Percentiles rank a stretch among this genome's conserved stretches.
Evolutionary conservation across 768 basidiomycete genomes (phyloP).

Genomic region (Leccinum broughii): DNA sequence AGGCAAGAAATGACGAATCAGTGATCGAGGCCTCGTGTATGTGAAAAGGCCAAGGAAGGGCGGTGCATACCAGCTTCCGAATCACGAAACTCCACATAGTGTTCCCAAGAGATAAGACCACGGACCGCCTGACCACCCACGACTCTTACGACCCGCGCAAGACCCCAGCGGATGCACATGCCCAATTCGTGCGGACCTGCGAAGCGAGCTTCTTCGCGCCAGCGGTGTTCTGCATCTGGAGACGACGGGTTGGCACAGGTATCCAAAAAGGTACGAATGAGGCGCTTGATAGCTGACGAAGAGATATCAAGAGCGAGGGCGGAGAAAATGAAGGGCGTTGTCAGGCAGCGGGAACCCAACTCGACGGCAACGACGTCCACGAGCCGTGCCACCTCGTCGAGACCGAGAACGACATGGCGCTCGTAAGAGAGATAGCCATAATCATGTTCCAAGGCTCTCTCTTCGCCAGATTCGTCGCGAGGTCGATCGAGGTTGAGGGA

Average conservation of each 20-base stretch:
- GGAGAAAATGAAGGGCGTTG: slow-evolving; percentile 91
- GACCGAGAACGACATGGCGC: slow-evolving; percentile 73
- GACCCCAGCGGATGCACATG: slow-evolving; percentile 91
- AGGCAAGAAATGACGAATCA: slow-evolving; percentile 22
- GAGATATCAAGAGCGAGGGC: slow-evolving; percentile 85
- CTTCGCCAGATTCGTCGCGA: slow-evolving; percentile 38
- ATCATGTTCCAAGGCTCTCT: slow-evolving; percentile 43
- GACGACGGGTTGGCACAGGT: slow-evolving; percentile 46
- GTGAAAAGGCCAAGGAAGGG: slow-evolving; percentile 24
- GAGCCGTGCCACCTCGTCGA: slow-evolving; percentile 69
- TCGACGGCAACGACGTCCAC: slow-evolving; percentile 71
- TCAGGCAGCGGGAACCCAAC: slow-evolving; percentile 71
- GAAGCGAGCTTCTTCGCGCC: slow-evolving; percentile 81
- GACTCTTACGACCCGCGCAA: slow-evolving; percentile 75
- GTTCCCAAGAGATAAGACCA: slow-evolving; percentile 84
- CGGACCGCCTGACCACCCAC: slow-evolving; percentile 71
- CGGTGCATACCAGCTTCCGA: slow-evolving; percentile 72
- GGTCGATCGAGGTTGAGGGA: slow-evolving; percentile 53
- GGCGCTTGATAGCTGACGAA: slow-evolving; percentile 66
- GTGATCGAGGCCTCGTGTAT: slow-evolving; percentile 21
- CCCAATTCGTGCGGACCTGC: slow-evolving; percentile 87
- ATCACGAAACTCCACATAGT: slow-evolving; percentile 78
- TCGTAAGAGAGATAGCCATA: slow-evolving; percentile 78
- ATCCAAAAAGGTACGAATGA: slow-evolving; percentile 80
- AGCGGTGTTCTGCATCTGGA: slow-evolving; percentile 50